Evolutionary conservation across 176 grass and related monocot species (phyloP).

Genomic region (Rhynchospora tenuis): DNA sequence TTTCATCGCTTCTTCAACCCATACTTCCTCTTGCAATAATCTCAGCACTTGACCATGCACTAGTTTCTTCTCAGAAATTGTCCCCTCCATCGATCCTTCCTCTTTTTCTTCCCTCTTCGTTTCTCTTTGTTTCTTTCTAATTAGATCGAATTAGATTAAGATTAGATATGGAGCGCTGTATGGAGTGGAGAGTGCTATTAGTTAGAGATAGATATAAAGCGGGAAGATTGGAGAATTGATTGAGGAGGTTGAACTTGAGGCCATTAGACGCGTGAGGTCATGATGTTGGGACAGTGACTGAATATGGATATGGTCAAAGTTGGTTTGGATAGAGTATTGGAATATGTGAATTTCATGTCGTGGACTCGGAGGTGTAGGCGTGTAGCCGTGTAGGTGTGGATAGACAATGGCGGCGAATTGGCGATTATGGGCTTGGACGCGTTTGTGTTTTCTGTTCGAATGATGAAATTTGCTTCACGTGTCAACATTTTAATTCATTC

Average conservation of each 20-base stretch:
- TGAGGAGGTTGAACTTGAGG: background rate
- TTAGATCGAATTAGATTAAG: background rate
- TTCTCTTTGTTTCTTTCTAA: background rate
- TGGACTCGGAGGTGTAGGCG: too few relatives aligned
- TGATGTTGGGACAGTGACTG: background rate
- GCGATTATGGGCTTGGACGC: too few relatives aligned
- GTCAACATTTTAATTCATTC: too few relatives aligned
- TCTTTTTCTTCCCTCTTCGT: background rate
- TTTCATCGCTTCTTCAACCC: background rate
- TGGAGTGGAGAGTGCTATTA: background rate
- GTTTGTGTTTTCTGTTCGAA: too few relatives aligned
- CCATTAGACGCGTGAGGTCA: background rate
- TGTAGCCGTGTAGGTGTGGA: too few relatives aligned
- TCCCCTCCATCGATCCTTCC: background rate
- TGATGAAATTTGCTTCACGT: too few relatives aligned
- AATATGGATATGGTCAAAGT: too few relatives aligned
- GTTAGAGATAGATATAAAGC: background rate
- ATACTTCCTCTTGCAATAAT: background rate
- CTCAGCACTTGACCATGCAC: background rate
- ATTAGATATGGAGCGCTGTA: background rate
- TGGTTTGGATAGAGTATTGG: too few relatives aligned
- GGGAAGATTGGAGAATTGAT: background rate
- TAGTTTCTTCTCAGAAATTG: background rate
- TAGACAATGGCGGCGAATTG: too few relatives aligned
- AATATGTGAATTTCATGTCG: too few relatives aligned